Evolutionary conservation across 768 basidiomycete species (phyloP), one percentile per base, ranked within the genome.

Genomic region (Serpula lacrymans): DNA sequence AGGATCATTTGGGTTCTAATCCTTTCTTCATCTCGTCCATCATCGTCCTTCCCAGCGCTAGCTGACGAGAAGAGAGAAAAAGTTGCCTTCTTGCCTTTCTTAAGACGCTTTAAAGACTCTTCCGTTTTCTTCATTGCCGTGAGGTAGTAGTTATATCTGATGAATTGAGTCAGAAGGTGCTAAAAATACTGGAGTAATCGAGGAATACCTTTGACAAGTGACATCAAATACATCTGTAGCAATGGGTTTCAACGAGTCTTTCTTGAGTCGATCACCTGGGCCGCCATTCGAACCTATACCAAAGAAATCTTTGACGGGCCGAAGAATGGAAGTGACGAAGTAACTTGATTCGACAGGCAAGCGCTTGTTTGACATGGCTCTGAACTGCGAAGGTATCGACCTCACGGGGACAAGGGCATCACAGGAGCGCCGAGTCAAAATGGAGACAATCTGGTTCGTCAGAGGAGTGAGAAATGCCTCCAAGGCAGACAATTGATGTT

Each of bases 61-160:
- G 72, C 48, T 34, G 65, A 68, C 21, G 86, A 77, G 52, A 98
- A 96, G 18, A 96, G 69, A 3, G 89, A 88, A 59, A 90, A 87
- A 0, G 81, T 70, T 0, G 70, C 67, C 50, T 84, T 89, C 54
- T 88, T 90, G 31, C 87, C 85, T 59, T 88, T 95, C 57, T 93
- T 92, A 51, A 95, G 72, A 26, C 88, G 77, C 27, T 84, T 73
- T 18, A 98, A 67, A 9, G 89, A 85, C 55, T 93, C 92, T 48
- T 97, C 92, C 6, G 90, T 90, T 69, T 95, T 95, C 60, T 82
- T 88, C 77, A 94, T 91, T 1, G 80, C 77, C 8, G 80, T 71
- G 17, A 98, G 70, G 54, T 89, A 85, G 41, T 75, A 73, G 10
- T 84, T 79, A 59, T 95, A 96, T 53, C 90, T 91, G 42, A 21